Evolutionary conservation across 257 asterid genomes (phyloP).

Genomic region (Dorcoceras hygrometricum): DNA sequence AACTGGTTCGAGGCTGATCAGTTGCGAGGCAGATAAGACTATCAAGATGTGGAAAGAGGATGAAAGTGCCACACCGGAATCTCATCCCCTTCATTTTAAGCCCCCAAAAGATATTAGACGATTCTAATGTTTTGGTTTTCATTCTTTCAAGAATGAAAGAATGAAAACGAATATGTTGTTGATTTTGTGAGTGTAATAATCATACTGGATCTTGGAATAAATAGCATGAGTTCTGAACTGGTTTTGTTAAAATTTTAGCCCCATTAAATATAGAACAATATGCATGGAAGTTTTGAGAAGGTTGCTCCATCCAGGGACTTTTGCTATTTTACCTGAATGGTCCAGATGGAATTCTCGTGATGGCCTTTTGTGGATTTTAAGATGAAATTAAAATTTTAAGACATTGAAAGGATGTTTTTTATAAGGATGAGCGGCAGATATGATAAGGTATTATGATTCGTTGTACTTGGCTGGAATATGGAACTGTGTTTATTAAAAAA

Average conservation of each 20-base stretch:
- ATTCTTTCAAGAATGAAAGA: neutral
- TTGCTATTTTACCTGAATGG: no score
- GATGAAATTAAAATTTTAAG: no score
- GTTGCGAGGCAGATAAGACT: conserved; percentile 95
- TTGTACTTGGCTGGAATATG: no score
- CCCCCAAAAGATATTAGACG: conserved; percentile 91
- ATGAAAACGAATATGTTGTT: no score
- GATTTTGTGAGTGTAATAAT: neutral
- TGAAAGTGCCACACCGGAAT: conserved; percentile 77
- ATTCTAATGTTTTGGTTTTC: conserved; percentile 36
- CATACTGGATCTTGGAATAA: neutral
- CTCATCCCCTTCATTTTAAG: conserved; percentile 88
- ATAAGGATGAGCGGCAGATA: no score
- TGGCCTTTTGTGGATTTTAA: no score
- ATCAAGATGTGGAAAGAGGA: conserved; percentile 99
- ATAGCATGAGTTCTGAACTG: neutral
- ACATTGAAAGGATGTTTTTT: no score
- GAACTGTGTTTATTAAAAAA: no score
- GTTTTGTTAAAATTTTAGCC: neutral
- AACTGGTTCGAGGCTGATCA: conserved; percentile 81
- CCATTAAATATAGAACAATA: neutral
- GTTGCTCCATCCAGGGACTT: no score
- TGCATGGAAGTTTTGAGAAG: neutral
- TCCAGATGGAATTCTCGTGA: no score
- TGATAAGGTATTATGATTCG: no score